Base-by-base conservation (phyloP, 305 asterid genomes). In the Solanum hybrid region DNA sequence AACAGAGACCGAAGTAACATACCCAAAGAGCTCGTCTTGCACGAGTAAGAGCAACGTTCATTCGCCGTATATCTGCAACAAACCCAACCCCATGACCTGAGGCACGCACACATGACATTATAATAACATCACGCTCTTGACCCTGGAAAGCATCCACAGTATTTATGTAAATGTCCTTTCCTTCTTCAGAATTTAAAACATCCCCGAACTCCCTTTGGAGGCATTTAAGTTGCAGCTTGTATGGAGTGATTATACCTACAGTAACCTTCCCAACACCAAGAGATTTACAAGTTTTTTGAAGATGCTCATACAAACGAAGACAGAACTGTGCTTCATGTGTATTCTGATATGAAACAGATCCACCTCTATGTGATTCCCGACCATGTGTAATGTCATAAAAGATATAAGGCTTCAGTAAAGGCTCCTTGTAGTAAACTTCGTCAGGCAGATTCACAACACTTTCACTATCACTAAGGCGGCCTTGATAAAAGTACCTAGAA, bases 131-230 rank as follows among this genome's bases (percentile, higher is more conserved):
- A 37, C 99, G 98, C 92, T 98, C 99, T 91, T 98, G 99, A 88
- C 99, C 99, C 93, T 98, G 99, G 94, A 98, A 98, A 86, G 99
- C 99, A 91, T 98, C 99, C 80, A 98, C 99, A 40, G 99, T 98
- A 89, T 98, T 98, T 79, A 98, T 98, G 91, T 98, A 98, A 42
- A 98, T 95, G 88, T 96, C 99, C 86, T 98, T 98, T 37, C 99
- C 99, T 93, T 97, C 99, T 89, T 97, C 99, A 17, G 99, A 94
- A 90, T 92, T 97, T 89, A 98, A 90, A 73, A 98, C 91, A 42
- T 95, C 99, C 93, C 94, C 96, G 78, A 98, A 98, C 92, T 97
- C 99, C 88, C 98, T 93, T 80, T 98, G 99, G 27, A 98, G 98
- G 93, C 99, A 98, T 94, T 95, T 98, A 87, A 98, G 91, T 90